Percentiles rank a stretch among this genome's conserved stretches.
Conservation (phyloP, 164 flowering plant genomes). For the Santalum album region DNA sequence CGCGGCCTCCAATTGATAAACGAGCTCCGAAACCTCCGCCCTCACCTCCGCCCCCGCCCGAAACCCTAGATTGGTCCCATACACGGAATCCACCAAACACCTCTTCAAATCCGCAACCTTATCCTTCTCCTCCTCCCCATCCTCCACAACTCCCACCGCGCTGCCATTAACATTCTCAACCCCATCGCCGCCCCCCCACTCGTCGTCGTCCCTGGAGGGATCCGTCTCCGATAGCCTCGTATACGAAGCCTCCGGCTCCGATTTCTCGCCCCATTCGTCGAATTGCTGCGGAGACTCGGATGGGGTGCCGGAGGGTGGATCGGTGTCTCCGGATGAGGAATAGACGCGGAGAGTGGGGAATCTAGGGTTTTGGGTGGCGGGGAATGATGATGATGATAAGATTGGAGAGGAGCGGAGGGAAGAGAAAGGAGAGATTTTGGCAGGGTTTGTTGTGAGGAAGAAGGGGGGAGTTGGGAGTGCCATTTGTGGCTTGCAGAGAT, state of each 20-base stretch:
- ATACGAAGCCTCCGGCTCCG: constrained; percentile 26
- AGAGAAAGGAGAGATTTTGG: constrained; percentile 1
- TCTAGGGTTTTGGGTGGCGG: constrained; percentile 1
- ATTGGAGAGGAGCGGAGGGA: constrained; percentile 2
- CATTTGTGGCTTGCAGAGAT: not conserved
- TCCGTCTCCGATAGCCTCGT: constrained; percentile 42
- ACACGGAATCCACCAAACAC: constrained; percentile 71
- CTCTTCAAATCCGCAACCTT: constrained; percentile 54
- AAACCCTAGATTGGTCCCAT: constrained; percentile 72
- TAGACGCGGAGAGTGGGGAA: constrained; percentile 9
- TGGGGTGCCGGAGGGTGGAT: not conserved
- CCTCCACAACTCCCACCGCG: constrained; percentile 6
- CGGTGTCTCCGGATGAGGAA: constrained; percentile 5
- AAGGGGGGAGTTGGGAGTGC: constrained; percentile 12
- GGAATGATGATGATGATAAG: constrained; percentile 6
- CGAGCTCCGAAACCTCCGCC: constrained; percentile 80
- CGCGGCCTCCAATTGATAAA: constrained; percentile 64
- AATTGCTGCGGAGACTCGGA: constrained; percentile 1
- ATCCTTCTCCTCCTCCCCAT: constrained; percentile 14
- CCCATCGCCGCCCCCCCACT: constrained; percentile 49
- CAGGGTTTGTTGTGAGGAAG: constrained; percentile 10
- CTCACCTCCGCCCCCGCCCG: constrained; percentile 59
- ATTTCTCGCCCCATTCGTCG: constrained; percentile 81
- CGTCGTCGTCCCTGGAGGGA: constrained; percentile 64
- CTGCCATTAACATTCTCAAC: constrained; percentile 19